A percentile compares a stretch with the other conserved stretches of the same genome.
phyloP scores from a whole-genome alignment of 441 rosid genomes.

The Aquilaria agallochum region DNA sequence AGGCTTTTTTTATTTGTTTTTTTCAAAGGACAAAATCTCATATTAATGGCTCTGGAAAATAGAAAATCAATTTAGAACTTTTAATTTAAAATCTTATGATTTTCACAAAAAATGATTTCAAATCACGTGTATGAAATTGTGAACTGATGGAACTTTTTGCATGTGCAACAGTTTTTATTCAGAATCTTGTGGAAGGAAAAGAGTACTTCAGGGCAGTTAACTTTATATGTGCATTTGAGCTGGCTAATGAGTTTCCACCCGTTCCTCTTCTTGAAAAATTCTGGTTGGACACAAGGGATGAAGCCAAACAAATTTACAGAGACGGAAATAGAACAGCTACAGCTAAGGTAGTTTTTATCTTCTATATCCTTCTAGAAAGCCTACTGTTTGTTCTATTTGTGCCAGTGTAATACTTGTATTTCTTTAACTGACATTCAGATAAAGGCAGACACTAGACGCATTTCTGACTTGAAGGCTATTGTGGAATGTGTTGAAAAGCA shows the following conservation, averaged over 20 bases:
- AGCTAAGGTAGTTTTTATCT: constrained; percentile 12
- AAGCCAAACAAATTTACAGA: background rate
- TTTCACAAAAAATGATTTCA: too few relatives aligned
- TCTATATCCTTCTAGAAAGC: background rate
- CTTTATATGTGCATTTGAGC: constrained; percentile 30
- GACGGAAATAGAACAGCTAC: constrained; percentile 11
- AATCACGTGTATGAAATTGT: too few relatives aligned
- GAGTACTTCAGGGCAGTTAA: constrained; percentile 26
- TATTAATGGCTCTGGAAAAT: too few relatives aligned
- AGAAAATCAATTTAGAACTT: too few relatives aligned
- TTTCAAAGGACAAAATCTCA: too few relatives aligned
- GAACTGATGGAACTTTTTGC: background rate
- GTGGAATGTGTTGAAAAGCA: constrained; percentile 20
- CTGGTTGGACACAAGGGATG: constrained; percentile 12
- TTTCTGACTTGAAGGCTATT: constrained; percentile 20
- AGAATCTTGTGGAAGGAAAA: constrained; percentile 24
- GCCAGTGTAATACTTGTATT: background rate
- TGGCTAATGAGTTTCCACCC: constrained; percentile 25
- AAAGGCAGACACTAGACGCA: constrained; percentile 18
- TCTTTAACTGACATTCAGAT: constrained; percentile 8
- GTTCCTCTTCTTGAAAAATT: constrained; percentile 20
- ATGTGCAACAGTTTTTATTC: constrained; percentile 28
- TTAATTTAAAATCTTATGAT: too few relatives aligned
- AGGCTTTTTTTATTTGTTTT: too few relatives aligned
- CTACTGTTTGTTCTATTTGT: background rate